Conservation (phyloP, 768 basidiomycete genomes). For the Mycena galericulata region DNA sequence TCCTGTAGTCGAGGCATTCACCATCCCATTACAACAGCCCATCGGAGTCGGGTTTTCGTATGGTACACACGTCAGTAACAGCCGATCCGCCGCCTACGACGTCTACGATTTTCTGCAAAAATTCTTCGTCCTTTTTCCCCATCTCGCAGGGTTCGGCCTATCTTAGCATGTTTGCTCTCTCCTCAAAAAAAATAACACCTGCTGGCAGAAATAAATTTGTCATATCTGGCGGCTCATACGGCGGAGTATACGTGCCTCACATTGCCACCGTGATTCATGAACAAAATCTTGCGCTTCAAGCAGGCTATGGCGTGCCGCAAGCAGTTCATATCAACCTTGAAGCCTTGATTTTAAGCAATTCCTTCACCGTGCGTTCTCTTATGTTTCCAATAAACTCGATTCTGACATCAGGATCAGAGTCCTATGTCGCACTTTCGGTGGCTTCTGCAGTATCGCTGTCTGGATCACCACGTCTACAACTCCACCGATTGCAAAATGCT, state of each 20-base stretch:
- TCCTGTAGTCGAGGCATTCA: not conserved
- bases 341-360: slow-evolving; percentile 43
- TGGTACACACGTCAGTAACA: slow-evolving; percentile 42
- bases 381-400: not conserved
- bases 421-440: slow-evolving; percentile 39
- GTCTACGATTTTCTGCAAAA: slow-evolving; percentile 50
- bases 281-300: slow-evolving; percentile 40
- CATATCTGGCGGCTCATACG: not conserved
- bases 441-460: slow-evolving; percentile 41
- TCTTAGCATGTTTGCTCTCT: too few species aligned
- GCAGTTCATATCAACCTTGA: slow-evolving; percentile 42
- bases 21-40: slow-evolving; percentile 25
- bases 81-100: slow-evolving; percentile 41
- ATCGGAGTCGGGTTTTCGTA: slow-evolving; percentile 46
- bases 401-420: slow-evolving; percentile 30
- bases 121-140: slow-evolving; percentile 35
- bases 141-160: not conserved
- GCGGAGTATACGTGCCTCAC: not conserved
- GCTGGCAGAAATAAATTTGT: not conserved
- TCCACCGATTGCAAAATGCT: slow-evolving; percentile 35
- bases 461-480: slow-evolving; percentile 38
- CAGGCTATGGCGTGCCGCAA: slow-evolving; percentile 33
- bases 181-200: not conserved
- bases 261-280: slow-evolving; percentile 25
- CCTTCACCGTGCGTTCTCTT: not conserved